These are phyloP conservation scores for Waltergamsia citrina DNA, from an alignment of 2,329 filamentous ascomycete genomes.

Conservation along the genomic window DNA sequence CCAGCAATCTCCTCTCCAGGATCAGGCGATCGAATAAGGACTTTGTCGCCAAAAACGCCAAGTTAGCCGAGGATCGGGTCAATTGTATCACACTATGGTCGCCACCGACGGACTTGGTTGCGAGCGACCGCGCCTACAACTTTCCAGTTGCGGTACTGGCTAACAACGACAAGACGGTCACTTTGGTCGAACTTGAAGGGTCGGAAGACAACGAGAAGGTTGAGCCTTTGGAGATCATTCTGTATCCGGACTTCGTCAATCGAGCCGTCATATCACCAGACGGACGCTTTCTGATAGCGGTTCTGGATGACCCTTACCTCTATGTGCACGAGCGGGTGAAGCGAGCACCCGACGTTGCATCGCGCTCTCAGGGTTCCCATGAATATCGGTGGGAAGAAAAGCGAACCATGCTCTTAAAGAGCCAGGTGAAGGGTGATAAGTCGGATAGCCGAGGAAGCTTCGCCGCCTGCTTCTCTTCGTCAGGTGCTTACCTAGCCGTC, in stretches of 20 bases:
- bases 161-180: conserved; percentile 88
- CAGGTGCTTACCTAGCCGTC: conserved; percentile 61
- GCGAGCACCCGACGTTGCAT: not conserved
- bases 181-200: conserved; percentile 67
- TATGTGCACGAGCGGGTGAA: conserved; percentile 63
- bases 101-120: conserved; percentile 24
- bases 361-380: conserved; percentile 2
- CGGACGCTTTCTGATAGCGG: conserved; percentile 68
- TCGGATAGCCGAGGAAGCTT: conserved; percentile 60
- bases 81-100: conserved; percentile 60
- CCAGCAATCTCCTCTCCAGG: conserved; percentile 23
- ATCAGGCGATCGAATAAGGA: conserved; percentile 30
- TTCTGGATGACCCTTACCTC: conserved; percentile 78
- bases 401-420: conserved; percentile 45
- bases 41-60: conserved; percentile 39
- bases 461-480: conserved; percentile 67
- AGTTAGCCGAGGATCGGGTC: conserved; percentile 50
- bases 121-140: conserved; percentile 28
- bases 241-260: conserved; percentile 81
- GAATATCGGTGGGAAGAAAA: conserved; percentile 40
- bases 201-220: conserved; percentile 32
- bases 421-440: conserved; percentile 43
- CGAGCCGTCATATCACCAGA: conserved; percentile 90
- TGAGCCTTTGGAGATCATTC: conserved; percentile 58
- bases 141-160: conserved; percentile 61